phyloP scores from a whole-genome alignment of 2,329 filamentous ascomycete species.

The Calonectria naviculata region DNA sequence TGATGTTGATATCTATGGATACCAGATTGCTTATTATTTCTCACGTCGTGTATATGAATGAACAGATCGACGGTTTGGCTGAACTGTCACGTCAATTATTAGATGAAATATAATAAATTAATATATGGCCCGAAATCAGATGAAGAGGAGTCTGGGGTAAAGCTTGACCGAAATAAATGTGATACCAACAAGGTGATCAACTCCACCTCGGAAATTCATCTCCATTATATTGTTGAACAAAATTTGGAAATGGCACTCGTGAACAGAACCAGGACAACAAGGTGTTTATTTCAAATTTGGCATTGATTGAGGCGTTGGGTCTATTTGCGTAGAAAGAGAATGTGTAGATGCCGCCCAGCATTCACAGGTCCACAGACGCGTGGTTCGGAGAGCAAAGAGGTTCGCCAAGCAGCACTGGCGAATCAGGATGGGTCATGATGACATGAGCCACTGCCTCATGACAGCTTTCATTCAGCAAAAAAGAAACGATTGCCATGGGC shows the following conservation, averaged over 20 bases:
- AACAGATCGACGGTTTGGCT: background rate
- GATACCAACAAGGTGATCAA: background rate
- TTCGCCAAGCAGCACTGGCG: background rate
- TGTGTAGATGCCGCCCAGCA: background rate
- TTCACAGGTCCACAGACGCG: background rate
- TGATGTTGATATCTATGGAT: no score
- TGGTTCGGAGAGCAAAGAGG: background rate
- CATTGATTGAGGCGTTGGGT: background rate
- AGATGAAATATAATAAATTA: background rate
- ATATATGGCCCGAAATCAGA: background rate
- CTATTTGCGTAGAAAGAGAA: no score
- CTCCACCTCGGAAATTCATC: background rate
- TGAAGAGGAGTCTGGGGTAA: background rate
- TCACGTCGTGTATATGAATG: no score
- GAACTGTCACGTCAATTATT: background rate
- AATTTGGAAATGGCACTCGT: background rate
- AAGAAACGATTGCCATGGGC: background rate
- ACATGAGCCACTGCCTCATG: background rate
- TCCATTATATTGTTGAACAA: background rate
- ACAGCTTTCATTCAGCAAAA: background rate
- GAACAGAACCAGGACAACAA: background rate
- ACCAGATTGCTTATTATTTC: no score
- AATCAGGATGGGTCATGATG: constrained; percentile 8
- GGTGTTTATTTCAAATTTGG: background rate
- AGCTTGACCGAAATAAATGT: background rate